phyloP scores from a whole-genome alignment of 345 rosid genomes.

The Psidium guajava region DNA sequence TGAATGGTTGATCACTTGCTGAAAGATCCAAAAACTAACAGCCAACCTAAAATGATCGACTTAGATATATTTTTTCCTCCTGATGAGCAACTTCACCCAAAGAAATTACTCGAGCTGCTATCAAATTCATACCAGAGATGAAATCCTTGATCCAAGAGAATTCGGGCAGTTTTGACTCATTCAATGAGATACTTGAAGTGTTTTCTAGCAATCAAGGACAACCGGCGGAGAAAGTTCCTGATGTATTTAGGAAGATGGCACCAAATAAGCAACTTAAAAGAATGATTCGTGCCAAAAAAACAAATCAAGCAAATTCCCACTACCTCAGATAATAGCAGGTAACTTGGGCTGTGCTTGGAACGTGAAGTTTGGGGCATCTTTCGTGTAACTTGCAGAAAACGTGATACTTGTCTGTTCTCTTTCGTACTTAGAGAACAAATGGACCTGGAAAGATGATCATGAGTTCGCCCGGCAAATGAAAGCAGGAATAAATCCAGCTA shows the following conservation, averaged over 20 bases:
- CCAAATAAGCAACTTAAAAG: constrained; percentile 13
- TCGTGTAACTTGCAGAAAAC: not conserved
- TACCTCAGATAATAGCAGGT: constrained; percentile 48
- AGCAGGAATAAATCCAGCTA: constrained; percentile 73
- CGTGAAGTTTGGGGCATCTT: not conserved
- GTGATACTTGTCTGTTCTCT: not conserved
- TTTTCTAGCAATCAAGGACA: constrained; percentile 19
- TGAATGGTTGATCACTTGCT: not conserved
- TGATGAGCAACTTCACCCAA: constrained; percentile 44
- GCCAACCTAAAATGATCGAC: constrained; percentile 15
- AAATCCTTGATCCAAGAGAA: constrained; percentile 15
- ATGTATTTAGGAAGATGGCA: constrained; percentile 22
- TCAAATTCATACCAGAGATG: constrained; percentile 24
- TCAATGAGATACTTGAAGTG: constrained; percentile 34
- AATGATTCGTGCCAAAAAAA: constrained; percentile 9
- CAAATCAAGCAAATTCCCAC: constrained; percentile 18
- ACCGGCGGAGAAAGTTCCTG: constrained; percentile 1
- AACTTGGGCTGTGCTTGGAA: not conserved
- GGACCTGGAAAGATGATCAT: constrained; percentile 66
- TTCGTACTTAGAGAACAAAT: constrained; percentile 21
- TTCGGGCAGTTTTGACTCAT: constrained; percentile 27
- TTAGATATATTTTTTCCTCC: constrained; percentile 45
- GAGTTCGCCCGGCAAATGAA: constrained; percentile 81
- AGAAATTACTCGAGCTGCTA: constrained; percentile 31
- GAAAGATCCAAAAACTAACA: constrained; percentile 19